phyloP scores from a whole-genome alignment of 1,284 basidiomycete genomes.

The Puccinia horiana region DNA sequence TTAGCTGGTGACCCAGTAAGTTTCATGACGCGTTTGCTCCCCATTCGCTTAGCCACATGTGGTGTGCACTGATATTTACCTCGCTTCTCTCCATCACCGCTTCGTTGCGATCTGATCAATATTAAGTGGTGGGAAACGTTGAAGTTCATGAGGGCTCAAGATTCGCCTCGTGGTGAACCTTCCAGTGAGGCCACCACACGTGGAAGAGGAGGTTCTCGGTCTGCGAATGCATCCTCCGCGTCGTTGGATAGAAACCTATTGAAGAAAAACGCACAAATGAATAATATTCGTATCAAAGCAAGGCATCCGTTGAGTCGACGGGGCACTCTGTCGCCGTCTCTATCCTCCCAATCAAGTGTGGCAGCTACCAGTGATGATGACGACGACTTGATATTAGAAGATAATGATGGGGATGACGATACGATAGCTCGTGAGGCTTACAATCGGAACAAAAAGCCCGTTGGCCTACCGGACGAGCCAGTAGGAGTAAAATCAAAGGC shows the following conservation, averaged over 20 bases:
- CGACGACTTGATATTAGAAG: slow-evolving; percentile 45
- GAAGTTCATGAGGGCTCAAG: slow-evolving; percentile 48
- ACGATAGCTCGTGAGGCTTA: slow-evolving; percentile 42
- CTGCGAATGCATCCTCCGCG: background rate
- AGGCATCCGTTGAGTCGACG: slow-evolving; percentile 43
- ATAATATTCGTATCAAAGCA: slow-evolving; percentile 48
- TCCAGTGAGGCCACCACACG: background rate
- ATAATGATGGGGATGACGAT: slow-evolving; percentile 47
- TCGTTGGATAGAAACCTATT: slow-evolving; percentile 29
- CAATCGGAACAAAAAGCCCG: slow-evolving; percentile 12
- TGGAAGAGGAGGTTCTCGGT: background rate
- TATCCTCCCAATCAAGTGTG: background rate
- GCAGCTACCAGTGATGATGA: slow-evolving; percentile 11
- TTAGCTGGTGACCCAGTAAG: slow-evolving; percentile 43
- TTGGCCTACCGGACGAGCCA: slow-evolving; percentile 41
- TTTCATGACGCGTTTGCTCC: background rate
- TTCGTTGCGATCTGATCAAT: background rate
- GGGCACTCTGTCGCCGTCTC: background rate
- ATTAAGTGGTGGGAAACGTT: slow-evolving; percentile 46
- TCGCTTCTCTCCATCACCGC: background rate
- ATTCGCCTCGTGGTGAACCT: background rate
- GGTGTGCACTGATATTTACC: background rate
- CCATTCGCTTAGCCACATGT: background rate
- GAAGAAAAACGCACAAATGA: slow-evolving; percentile 33
- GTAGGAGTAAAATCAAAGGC: background rate